A percentile compares a stretch with the other conserved stretches of the same genome.
phyloP scores from a whole-genome alignment of 2,329 filamentous ascomycete genomes.

The Chrysosporium keratinophilum region DNA sequence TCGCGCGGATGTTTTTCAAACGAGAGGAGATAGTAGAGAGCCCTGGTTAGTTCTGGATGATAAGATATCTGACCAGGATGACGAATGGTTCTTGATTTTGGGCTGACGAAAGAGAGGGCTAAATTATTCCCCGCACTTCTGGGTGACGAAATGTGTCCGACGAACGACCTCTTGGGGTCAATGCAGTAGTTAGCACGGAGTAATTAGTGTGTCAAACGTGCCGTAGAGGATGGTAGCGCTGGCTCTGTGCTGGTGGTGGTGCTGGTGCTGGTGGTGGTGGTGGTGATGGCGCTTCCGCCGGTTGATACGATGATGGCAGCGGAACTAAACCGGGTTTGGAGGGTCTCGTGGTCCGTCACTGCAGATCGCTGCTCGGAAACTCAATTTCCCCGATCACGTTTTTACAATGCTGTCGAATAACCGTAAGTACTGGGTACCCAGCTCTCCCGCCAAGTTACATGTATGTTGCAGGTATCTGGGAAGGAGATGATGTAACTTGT shows the following conservation, averaged over 20 bases:
- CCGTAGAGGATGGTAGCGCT: background rate
- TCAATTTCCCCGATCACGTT: conserved; percentile 5
- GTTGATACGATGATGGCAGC: background rate
- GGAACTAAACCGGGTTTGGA: conserved; percentile 8
- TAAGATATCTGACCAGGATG: conserved; percentile 1
- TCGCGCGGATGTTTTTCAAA: too few species aligned
- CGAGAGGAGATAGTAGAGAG: background rate
- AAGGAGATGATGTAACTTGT: too few species aligned
- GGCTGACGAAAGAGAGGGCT: background rate
- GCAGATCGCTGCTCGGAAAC: background rate
- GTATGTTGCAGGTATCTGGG: too few species aligned
- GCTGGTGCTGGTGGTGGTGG: background rate
- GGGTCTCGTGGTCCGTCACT: conserved; percentile 4
- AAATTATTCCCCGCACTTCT: conserved; percentile 3
- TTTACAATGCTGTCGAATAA: background rate
- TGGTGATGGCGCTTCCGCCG: background rate
- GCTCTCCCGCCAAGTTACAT: too few species aligned
- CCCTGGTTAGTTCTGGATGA: background rate
- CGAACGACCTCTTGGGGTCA: background rate
- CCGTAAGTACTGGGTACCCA: too few species aligned
- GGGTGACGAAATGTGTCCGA: background rate
- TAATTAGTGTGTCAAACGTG: background rate
- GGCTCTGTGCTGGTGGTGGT: background rate
- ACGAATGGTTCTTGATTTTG: background rate
- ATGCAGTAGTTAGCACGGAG: background rate